Base-by-base conservation (phyloP, 176 grass and related monocot genomes). In the Eleusine indica region DNA sequence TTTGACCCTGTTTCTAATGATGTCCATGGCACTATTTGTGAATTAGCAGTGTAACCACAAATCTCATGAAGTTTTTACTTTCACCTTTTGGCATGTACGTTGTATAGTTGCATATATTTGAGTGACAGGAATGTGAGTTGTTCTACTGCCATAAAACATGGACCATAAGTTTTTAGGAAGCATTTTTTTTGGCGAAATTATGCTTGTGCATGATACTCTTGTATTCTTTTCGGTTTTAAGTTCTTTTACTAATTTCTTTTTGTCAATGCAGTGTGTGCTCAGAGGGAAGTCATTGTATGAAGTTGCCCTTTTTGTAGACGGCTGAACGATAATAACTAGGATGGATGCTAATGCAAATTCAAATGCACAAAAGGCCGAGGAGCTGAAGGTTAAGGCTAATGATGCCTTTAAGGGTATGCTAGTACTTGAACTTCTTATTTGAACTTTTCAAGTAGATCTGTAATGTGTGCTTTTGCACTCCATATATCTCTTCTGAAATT, bases 371-470 rank as follows among this genome's bases (percentile, higher is more conserved):
- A 90, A 77, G 51, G 91, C 96, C 14, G 96, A 99, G 65, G 93
- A 94, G 73, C 73, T 96, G 41, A 94, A 94, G 74, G 62, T 93
- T 62, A 86, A 71, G 29, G 96, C 96, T 74, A 99, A 96, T 72
- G 88, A 92, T 21, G 93, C 93, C 74, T 99, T 99, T 66, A 99
- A 96, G 86, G 87, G 96, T 99, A 83, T 46, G 66, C 11, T 28
- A 51, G 75, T 32, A 72, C 25, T 65, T 80, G 76, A 77, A n/a
- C 38, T 74, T 5, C 29, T 12, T 57, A 29, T 46, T 35, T 14
- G 32, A 71, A 53, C 13, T 37, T n/a, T 68, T 10, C 68, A 58
- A 32, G 25, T 74, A 41, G 46, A 41, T 7, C 1, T 1, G 38
- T 66, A 63, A 2, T 14, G 46, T 69, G 63, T 82, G 6, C 19